Evolutionary conservation across 148 eudicot genomes (phyloP).

Genomic region (Amaranthus palmeri): DNA sequence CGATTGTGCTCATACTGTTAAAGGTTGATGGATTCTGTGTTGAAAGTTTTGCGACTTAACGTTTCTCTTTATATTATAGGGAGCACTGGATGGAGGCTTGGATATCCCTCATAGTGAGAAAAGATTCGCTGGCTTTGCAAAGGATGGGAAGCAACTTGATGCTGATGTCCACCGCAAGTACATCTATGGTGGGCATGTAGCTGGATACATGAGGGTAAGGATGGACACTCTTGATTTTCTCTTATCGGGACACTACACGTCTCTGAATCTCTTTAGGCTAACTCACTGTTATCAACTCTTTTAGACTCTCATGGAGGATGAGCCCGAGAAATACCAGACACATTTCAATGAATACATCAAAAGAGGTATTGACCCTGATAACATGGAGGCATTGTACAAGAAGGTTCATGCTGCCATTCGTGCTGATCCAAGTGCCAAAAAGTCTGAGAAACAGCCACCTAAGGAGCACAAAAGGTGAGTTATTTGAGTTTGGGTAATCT

Average conservation of each 20-base stretch:
- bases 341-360: constrained; percentile 65
- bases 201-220: constrained; percentile 64
- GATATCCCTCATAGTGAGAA: constrained; percentile 86
- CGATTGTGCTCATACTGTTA: too few species aligned
- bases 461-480: constrained; percentile 66
- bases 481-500: too few species aligned
- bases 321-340: constrained; percentile 80
- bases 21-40: neutral
- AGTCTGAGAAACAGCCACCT: constrained; percentile 51
- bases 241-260: neutral
- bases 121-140: constrained; percentile 70
- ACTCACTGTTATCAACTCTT: neutral
- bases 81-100: constrained; percentile 79
- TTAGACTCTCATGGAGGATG: constrained; percentile 69
- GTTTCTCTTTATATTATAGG: constrained; percentile 28
- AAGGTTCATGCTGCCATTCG: constrained; percentile 83
- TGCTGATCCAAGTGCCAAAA: constrained; percentile 62
- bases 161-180: constrained; percentile 72
- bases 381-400: constrained; percentile 63
- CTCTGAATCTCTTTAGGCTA: neutral
- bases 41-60: neutral
- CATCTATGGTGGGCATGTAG: constrained; percentile 79
- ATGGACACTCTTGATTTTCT: neutral
- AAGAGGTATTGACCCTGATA: constrained; percentile 53
- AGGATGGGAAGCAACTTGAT: constrained; percentile 67